Evolutionary conservation across 352 stramenopile species (phyloP).

Genomic region (Phytophthora hibernalis): DNA sequence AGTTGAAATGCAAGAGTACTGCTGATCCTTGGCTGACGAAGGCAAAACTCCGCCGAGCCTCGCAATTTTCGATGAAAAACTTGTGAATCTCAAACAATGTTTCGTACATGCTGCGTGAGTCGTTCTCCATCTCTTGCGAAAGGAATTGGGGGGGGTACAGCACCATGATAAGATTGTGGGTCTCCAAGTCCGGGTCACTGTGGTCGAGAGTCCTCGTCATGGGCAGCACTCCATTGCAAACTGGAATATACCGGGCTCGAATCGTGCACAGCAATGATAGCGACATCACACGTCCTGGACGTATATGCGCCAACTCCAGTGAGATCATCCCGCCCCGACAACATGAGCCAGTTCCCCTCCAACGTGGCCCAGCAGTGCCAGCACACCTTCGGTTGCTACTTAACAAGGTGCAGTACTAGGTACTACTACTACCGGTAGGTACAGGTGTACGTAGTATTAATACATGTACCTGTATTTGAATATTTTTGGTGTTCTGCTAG

Average conservation of each 20-base stretch:
- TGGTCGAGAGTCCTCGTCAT: constrained; percentile 41
- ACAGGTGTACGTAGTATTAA: no score
- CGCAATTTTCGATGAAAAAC: constrained; percentile 38
- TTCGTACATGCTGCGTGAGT: constrained; percentile 34
- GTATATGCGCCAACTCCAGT: constrained; percentile 42
- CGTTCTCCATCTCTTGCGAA: constrained; percentile 38
- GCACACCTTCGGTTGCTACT: constrained; percentile 43
- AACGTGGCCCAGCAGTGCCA: constrained; percentile 53
- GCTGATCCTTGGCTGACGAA: constrained; percentile 45
- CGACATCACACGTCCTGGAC: constrained; percentile 44
- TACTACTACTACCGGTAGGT: no score
- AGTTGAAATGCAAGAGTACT: constrained; percentile 47
- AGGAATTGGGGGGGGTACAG: constrained; percentile 43
- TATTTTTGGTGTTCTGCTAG: no score
- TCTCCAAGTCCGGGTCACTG: constrained; percentile 33
- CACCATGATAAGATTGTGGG: constrained; percentile 42
- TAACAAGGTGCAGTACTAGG: no score
- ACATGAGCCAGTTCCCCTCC: constrained; percentile 47
- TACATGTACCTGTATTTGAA: no score
- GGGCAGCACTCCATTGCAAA: constrained; percentile 33
- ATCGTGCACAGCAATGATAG: constrained; percentile 54
- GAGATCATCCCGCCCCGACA: constrained; percentile 61
- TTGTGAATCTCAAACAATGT: constrained; percentile 45
- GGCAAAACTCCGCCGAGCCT: constrained; percentile 32
- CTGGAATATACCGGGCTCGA: constrained; percentile 41